These are phyloP conservation scores for Solanum chaucha DNA, from an alignment of 257 asterid species.

Conservation along the genomic window DNA sequence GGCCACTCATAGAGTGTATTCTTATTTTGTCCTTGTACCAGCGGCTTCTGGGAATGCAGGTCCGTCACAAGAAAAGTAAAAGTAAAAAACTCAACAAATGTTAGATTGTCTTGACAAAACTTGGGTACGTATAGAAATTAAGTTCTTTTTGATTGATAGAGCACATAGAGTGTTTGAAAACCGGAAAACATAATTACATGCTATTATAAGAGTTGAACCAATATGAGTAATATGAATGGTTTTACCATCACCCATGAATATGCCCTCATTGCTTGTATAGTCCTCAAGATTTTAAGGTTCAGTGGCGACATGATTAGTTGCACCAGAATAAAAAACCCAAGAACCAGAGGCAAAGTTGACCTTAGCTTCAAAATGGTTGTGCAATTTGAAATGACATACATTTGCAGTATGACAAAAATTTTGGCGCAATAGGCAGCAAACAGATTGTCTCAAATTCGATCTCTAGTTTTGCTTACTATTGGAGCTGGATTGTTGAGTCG, in stretches of 20 bases:
- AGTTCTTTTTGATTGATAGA: background rate
- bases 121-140: fast-evolving
- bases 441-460: background rate
- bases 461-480: background rate
- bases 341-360: background rate
- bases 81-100: background rate
- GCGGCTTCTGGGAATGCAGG: background rate
- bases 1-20: background rate
- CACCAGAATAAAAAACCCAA: background rate
- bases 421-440: too few relatives aligned
- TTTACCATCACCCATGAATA: background rate
- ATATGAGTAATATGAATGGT: background rate
- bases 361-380: background rate
- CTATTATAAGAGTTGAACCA: background rate
- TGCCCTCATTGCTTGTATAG: background rate
- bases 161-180: background rate
- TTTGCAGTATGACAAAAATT: too few relatives aligned
- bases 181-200: background rate
- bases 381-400: background rate
- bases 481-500: background rate
- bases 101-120: background rate
- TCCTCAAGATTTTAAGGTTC: background rate
- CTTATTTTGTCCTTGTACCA: fast-evolving
- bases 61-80: background rate
- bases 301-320: background rate